Percentiles rank a stretch among this genome's conserved stretches.
phyloP scores from a whole-genome alignment of 2,329 filamentous ascomycete genomes.

The Beauveria australis region DNA sequence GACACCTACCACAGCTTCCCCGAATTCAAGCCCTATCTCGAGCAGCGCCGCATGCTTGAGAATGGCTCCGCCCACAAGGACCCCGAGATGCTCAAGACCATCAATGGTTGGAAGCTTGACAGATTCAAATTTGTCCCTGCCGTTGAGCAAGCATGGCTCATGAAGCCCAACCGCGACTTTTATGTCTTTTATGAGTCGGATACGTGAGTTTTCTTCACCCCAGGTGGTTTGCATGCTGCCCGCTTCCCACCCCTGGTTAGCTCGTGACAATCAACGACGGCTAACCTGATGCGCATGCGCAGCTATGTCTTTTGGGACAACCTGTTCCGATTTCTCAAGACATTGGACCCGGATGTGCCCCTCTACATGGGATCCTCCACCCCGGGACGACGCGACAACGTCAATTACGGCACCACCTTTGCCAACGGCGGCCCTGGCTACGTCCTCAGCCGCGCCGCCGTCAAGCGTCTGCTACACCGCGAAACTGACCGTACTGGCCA shows the following conservation, averaged over 20 bases:
- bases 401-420: conserved; percentile 2
- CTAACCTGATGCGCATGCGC: not conserved
- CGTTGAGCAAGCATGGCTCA: conserved; percentile 40
- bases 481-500: not conserved
- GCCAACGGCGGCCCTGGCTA: conserved; percentile 15
- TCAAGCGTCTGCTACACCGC: conserved; percentile 12
- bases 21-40: conserved; percentile 32
- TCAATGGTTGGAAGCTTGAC: conserved; percentile 43
- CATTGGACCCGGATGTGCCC: conserved; percentile 6
- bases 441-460: conserved; percentile 13
- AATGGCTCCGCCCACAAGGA: conserved; percentile 25
- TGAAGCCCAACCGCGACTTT: conserved; percentile 41
- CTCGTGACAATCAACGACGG: not conserved
- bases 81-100: conserved; percentile 22
- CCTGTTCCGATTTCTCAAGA: conserved; percentile 13
- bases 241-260: not conserved
- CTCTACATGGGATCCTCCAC: conserved; percentile 8
- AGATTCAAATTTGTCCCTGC: conserved; percentile 51
- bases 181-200: conserved; percentile 50
- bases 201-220: conserved; percentile 36
- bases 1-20: conserved; percentile 25
- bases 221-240: conserved; percentile 10
- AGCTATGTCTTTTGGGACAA: conserved; percentile 16
- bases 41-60: conserved; percentile 27
- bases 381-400: not conserved